Base-by-base conservation (phyloP, 345 rosid genomes). In the Eucalyptus caleyi region DNA sequence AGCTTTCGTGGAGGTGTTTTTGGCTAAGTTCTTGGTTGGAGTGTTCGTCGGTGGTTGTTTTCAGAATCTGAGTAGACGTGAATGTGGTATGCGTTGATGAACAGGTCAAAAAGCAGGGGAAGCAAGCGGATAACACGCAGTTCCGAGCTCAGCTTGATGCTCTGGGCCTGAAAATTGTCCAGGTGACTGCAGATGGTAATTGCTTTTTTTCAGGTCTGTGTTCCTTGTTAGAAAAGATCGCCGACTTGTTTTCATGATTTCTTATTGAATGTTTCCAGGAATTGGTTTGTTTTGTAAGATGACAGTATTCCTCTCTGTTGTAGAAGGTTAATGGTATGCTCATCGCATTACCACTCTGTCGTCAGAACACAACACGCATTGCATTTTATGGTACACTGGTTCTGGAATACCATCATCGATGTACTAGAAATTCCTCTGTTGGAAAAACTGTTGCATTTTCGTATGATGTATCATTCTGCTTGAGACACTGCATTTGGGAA, bases 171-270 rank as follows among this genome's bases (percentile, higher is more conserved):
- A 92, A 95, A 91, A 94, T 97, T 49, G 91, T 97, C 90, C 93
- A 95, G 89, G 95, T 97, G 45, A 97, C 98, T 34, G 93, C 98
- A 40, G 99, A 95, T 89, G 99, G 99, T 93, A 97, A 97, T 92
- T 97, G 99, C 91, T 37, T n/a, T 37, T 37, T 37, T 37, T 37
- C 37, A 37, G 37, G 37, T 37, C 37, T 37, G 37, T 37, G 37
- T 37, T 37, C 37, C 91, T 95, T 0, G 51, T 69, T 69, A 16
- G 53, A 83, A 83, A 42, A 49, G 49, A 80, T 80, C 86, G 23
- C 49, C 26, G 40, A 86, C 54, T 86, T 86, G 87, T 50, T 86
- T 40, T 37, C 37, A 37, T 37, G 37, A 37, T 37, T 37, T n/a
- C n/a, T 37, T 37, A 4, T 11, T 27, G 40, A 86, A 51, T 86